phyloP scores from a whole-genome alignment of 345 rosid genomes.

The Sonneratia alba region DNA sequence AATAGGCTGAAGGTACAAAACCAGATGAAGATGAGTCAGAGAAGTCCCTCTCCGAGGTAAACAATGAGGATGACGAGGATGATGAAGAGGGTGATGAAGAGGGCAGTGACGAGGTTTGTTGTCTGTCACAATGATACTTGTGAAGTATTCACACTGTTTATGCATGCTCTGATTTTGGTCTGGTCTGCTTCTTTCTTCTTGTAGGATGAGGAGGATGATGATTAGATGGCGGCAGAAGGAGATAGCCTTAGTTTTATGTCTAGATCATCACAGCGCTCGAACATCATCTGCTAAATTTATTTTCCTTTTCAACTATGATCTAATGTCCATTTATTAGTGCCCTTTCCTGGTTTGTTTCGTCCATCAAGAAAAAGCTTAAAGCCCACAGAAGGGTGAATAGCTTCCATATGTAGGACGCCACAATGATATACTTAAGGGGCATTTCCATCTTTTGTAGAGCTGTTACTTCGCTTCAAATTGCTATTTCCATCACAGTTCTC shows the following conservation, averaged over 20 bases:
- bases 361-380: conserved; percentile 7
- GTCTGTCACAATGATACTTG: neutral
- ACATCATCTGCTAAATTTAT: conserved; percentile 24
- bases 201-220: conserved; percentile 82
- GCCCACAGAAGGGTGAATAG: conserved; percentile 37
- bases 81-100: conserved; percentile 80
- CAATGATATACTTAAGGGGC: conserved; percentile 24
- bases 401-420: conserved; percentile 24
- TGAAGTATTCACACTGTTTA: neutral
- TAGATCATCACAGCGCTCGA: conserved; percentile 27
- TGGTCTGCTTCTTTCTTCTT: neutral
- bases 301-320: conserved; percentile 22
- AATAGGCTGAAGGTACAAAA: conserved; percentile 66
- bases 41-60: conserved; percentile 87
- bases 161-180: neutral
- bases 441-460: conserved; percentile 29
- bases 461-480: neutral
- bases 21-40: conserved; percentile 73
- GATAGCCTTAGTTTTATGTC: conserved; percentile 18
- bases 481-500: neutral
- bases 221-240: conserved; percentile 20
- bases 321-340: conserved; percentile 16
- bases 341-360: conserved; percentile 12
- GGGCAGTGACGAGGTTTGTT: conserved; percentile 64
- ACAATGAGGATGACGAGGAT: conserved; percentile 83